Evolutionary conservation across 2,329 filamentous ascomycete genomes (phyloP).

Genomic region (Alternaria ventricosa): DNA sequence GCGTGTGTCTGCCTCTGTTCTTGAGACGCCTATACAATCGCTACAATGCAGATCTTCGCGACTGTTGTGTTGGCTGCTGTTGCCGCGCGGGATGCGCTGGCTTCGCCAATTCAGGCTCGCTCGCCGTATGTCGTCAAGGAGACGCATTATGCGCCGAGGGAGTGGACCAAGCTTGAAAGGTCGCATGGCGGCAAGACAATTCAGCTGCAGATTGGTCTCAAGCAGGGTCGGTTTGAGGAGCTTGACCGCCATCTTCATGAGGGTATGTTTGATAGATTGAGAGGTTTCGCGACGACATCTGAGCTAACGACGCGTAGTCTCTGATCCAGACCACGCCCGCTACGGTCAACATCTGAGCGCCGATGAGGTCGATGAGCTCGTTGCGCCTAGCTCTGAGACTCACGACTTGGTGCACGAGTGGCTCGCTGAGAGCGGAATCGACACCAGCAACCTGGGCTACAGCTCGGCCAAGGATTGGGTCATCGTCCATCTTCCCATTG

Average conservation of each 20-base stretch:
- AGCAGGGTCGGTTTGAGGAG: conserved; percentile 62
- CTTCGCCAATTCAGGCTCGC: conserved; percentile 48
- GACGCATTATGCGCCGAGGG: conserved; percentile 58
- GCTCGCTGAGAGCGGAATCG: conserved; percentile 62
- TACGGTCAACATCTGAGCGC: conserved; percentile 63
- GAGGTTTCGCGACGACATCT: too few species aligned
- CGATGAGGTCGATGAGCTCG: conserved; percentile 60
- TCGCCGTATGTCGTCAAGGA: conserved; percentile 63
- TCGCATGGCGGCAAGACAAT: conserved; percentile 59
- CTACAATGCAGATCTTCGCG: conserved; percentile 18
- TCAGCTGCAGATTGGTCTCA: conserved; percentile 64
- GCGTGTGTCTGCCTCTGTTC: not conserved
- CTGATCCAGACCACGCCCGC: conserved; percentile 56
- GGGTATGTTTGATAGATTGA: conserved; percentile 40
- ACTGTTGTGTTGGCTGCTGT: conserved; percentile 34
- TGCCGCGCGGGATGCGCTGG: conserved; percentile 38
- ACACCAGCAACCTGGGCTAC: conserved; percentile 53
- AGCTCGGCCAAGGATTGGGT: conserved; percentile 66
- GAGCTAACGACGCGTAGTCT: conserved; percentile 20
- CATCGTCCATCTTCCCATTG: conserved; percentile 59
- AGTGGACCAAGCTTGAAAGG: conserved; percentile 58
- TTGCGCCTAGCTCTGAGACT: conserved; percentile 61
- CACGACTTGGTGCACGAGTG: conserved; percentile 62
- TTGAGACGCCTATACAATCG: not conserved
- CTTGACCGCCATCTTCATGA: conserved; percentile 63